Conservation (phyloP, 2,329 filamentous ascomycete genomes). For the Huntiella abstrusa region DNA sequence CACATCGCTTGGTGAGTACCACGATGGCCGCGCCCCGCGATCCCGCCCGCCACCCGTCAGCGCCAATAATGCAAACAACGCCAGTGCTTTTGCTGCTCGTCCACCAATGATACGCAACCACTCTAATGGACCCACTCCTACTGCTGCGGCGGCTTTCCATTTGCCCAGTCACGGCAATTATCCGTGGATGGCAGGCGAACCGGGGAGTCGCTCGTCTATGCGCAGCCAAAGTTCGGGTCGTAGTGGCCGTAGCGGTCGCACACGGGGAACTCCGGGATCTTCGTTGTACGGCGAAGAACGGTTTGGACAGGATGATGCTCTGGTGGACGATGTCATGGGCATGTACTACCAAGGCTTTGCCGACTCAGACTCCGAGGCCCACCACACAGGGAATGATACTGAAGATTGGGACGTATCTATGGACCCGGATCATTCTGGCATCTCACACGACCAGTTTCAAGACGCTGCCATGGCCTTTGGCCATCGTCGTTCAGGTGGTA, state of each 20-base stretch:
- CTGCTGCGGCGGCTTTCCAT: not conserved
- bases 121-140: not conserved
- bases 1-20: slow-evolving; percentile 22
- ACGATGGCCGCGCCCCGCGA: slow-evolving; percentile 18
- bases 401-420: slow-evolving; percentile 14
- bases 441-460: slow-evolving; percentile 4
- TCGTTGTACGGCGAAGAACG: slow-evolving; percentile 31
- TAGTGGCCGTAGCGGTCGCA: slow-evolving; percentile 49
- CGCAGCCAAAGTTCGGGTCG: not conserved
- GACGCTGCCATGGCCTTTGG: not conserved
- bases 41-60: slow-evolving; percentile 2
- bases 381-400: slow-evolving; percentile 16
- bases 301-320: slow-evolving; percentile 32
- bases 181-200: slow-evolving; percentile 28
- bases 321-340: slow-evolving; percentile 50
- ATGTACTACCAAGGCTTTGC: slow-evolving; percentile 48
- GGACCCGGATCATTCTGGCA: slow-evolving; percentile 6
- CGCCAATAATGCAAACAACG: slow-evolving; percentile 1
- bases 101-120: not conserved
- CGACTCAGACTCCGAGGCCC: slow-evolving; percentile 19
- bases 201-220: not conserved
- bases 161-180: slow-evolving; percentile 17
- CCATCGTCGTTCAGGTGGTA: not conserved
- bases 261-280: slow-evolving; percentile 57
- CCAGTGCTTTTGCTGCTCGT: not conserved